Percentiles rank a stretch among this genome's conserved stretches.
Conservation (phyloP, 2,329 filamentous ascomycete genomes). For the Arachnomyces sp. region DNA sequence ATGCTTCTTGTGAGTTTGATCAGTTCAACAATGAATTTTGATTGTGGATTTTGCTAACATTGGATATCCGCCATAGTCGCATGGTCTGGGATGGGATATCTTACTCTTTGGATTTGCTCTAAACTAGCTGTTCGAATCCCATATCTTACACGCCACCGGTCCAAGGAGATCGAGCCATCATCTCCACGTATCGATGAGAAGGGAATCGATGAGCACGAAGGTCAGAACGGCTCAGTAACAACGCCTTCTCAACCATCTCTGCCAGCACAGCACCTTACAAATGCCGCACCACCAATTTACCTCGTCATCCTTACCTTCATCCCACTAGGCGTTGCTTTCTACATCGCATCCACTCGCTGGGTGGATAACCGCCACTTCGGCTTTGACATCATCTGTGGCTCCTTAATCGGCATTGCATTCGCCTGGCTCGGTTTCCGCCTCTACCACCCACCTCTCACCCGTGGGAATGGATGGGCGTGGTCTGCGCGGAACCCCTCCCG, state of each 20-base stretch:
- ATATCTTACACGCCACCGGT: slow-evolving; percentile 25
- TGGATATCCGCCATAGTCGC: neutral
- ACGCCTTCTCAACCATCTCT: slow-evolving; percentile 42
- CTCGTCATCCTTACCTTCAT: slow-evolving; percentile 61
- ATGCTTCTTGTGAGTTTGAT: slow-evolving; percentile 53
- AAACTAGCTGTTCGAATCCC: slow-evolving; percentile 42
- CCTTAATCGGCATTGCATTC: slow-evolving; percentile 62
- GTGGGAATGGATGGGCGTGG: slow-evolving; percentile 86
- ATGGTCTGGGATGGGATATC: slow-evolving; percentile 41
- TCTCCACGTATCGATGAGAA: slow-evolving; percentile 6
- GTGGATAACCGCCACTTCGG: slow-evolving; percentile 83
- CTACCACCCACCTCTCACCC: slow-evolving; percentile 72
- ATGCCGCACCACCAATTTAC: slow-evolving; percentile 75
- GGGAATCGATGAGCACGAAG: no score
- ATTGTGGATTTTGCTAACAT: neutral
- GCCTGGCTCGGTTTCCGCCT: slow-evolving; percentile 71
- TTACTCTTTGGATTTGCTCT: slow-evolving; percentile 74
- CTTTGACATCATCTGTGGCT: slow-evolving; percentile 88
- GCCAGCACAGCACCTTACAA: slow-evolving; percentile 73
- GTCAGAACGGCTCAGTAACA: neutral
- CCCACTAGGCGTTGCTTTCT: slow-evolving; percentile 67
- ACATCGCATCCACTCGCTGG: slow-evolving; percentile 77
- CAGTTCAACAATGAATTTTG: no score
- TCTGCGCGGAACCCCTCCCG: slow-evolving; percentile 63
- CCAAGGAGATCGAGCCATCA: slow-evolving; percentile 4